Evolutionary conservation across 2,329 filamentous ascomycete genomes (phyloP).

Genomic region (Trichoderma sp.): DNA sequence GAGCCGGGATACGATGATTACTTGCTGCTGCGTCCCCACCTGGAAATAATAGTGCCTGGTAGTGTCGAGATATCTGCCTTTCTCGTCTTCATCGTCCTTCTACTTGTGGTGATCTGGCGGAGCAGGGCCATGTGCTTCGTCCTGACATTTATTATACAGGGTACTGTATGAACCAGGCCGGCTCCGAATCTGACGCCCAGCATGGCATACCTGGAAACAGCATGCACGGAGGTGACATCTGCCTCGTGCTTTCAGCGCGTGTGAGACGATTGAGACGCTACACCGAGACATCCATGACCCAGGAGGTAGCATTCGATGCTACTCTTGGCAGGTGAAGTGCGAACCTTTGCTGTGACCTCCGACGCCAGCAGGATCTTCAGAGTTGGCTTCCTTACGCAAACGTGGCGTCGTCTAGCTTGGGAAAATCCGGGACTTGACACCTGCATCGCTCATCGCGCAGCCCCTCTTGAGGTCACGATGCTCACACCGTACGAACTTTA

Average conservation of each 20-base stretch:
- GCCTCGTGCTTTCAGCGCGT: not conserved
- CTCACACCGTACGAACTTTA: conserved; percentile 19
- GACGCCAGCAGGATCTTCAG: conserved; percentile 1
- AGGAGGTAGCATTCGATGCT: not conserved
- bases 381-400: not conserved
- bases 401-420: conserved; percentile 9
- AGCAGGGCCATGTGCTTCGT: not conserved
- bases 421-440: conserved; percentile 1
- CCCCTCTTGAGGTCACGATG: conserved; percentile 3
- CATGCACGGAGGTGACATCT: not conserved
- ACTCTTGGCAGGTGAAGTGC: not conserved
- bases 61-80: not conserved
- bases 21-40: not conserved
- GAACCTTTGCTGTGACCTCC: not conserved
- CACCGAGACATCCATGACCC: not conserved
- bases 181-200: not conserved
- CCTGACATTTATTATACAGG: not conserved
- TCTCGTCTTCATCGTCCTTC: not conserved
- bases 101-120: not conserved
- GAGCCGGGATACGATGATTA: not conserved
- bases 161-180: not conserved
- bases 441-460: conserved; percentile 1
- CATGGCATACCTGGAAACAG: not conserved
- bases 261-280: not conserved
- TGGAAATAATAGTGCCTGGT: too few species aligned